phyloP scores from a whole-genome alignment of 2,329 filamentous ascomycete genomes.

The Fusarium globosum region DNA sequence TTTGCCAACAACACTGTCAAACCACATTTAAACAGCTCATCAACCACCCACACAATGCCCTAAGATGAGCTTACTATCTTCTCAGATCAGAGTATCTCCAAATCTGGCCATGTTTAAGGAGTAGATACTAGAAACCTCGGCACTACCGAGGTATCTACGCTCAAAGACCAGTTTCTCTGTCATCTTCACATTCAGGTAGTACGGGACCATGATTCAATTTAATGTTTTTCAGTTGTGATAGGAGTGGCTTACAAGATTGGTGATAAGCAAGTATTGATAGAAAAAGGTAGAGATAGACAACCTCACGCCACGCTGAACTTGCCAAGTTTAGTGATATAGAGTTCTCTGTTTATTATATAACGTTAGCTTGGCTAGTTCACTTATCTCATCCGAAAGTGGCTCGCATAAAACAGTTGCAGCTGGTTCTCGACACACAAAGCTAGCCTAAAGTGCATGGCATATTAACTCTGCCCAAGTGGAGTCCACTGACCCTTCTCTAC shows the following conservation, averaged over 20 bases:
- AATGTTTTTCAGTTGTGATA: background rate
- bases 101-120: too few species aligned
- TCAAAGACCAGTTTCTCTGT: background rate
- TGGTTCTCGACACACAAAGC: background rate
- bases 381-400: background rate
- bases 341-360: too few species aligned
- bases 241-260: accelerated
- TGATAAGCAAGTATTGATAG: background rate
- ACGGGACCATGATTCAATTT: too few species aligned
- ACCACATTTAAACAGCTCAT: background rate
- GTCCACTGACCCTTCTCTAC: background rate
- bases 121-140: background rate
- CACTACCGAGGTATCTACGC: background rate
- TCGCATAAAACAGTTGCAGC: accelerated
- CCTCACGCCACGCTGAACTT: background rate
- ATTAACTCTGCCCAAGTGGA: background rate
- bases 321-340: background rate
- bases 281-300: too few species aligned
- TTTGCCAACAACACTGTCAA: background rate
- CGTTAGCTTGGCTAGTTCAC: too few species aligned
- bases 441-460: background rate
- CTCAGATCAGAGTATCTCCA: accelerated
- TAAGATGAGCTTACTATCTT: background rate
- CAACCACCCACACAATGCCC: background rate
- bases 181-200: background rate